Evolutionary conservation across 176 grass and related monocot species (phyloP).

Genomic region (Avena sativa): DNA sequence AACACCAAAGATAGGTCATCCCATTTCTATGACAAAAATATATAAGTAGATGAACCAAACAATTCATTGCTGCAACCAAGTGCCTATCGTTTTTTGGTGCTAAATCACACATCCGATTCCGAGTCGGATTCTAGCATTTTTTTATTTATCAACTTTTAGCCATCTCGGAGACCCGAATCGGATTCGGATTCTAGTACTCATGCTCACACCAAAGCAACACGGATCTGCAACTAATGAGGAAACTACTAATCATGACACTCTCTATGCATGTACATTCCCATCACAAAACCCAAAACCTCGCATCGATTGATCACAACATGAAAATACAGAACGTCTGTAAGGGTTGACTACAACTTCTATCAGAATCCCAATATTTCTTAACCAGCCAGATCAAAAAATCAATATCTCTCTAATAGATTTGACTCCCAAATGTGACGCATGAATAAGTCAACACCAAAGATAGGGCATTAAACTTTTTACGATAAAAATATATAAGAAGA

Average conservation of each 20-base stretch:
- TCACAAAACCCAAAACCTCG: background rate
- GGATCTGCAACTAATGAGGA: background rate
- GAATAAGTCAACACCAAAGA: background rate
- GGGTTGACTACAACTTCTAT: too few relatives aligned
- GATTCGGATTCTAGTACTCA: background rate
- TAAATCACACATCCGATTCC: background rate
- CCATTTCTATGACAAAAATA: background rate
- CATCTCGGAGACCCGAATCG: too few relatives aligned
- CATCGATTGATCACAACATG: background rate
- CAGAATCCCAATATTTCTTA: background rate
- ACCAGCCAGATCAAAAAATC: background rate
- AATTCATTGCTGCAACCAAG: background rate
- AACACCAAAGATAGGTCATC: background rate
- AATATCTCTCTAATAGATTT: background rate
- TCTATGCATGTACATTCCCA: background rate
- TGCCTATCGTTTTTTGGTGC: background rate
- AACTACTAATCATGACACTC: background rate
- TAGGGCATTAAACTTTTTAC: background rate
- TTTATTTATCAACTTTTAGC: too few relatives aligned
- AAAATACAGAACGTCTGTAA: too few relatives aligned
- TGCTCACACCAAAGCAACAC: background rate
- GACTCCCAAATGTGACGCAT: background rate
- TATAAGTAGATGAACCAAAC: background rate
- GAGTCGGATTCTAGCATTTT: background rate
- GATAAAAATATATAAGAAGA: background rate